Evolutionary conservation across 202 grass and related monocot genomes (phyloP).

Genomic region (Musa balbisiana): DNA sequence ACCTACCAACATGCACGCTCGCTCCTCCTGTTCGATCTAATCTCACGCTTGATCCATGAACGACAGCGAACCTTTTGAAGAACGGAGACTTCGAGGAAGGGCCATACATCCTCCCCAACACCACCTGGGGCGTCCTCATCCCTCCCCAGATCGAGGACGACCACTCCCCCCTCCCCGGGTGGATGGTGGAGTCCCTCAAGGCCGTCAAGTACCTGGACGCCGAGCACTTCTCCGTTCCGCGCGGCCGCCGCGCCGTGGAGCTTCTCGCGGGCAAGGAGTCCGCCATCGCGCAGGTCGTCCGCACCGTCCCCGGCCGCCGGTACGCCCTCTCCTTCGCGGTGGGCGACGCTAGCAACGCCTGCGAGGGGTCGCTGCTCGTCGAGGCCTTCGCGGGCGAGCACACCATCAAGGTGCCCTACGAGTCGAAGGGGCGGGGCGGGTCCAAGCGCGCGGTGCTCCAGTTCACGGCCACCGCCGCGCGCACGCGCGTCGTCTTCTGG

Average conservation of each 20-base stretch:
- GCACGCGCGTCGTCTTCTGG: slow-evolving; percentile 65
- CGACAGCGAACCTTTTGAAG: slow-evolving; percentile 68
- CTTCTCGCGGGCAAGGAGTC: slow-evolving; percentile 63
- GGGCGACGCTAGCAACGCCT: slow-evolving; percentile 54
- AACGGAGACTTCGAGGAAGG: slow-evolving; percentile 85
- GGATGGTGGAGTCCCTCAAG: slow-evolving; percentile 84
- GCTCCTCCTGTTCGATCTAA: not conserved
- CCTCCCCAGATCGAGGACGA: slow-evolving; percentile 47
- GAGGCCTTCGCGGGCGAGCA: slow-evolving; percentile 57
- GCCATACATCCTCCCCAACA: slow-evolving; percentile 65
- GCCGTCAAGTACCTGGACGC: slow-evolving; percentile 65
- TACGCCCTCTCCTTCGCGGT: slow-evolving; percentile 65
- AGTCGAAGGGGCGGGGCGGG: slow-evolving; percentile 52
- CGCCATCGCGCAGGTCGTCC: slow-evolving; percentile 59
- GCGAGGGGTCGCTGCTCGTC: slow-evolving; percentile 50
- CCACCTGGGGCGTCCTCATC: slow-evolving; percentile 60
- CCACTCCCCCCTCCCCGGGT: slow-evolving; percentile 62
- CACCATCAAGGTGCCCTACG: slow-evolving; percentile 43
- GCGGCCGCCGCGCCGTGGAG: slow-evolving; percentile 53
- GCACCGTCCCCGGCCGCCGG: slow-evolving; percentile 37
- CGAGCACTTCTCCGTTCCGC: slow-evolving; percentile 54
- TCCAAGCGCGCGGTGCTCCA: slow-evolving; percentile 42
- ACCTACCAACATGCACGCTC: not conserved
- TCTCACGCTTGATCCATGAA: not conserved
- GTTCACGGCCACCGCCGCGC: slow-evolving; percentile 39